phyloP scores from a whole-genome alignment of 2,329 filamentous ascomycete species.

The Mollisia scopiformis region DNA sequence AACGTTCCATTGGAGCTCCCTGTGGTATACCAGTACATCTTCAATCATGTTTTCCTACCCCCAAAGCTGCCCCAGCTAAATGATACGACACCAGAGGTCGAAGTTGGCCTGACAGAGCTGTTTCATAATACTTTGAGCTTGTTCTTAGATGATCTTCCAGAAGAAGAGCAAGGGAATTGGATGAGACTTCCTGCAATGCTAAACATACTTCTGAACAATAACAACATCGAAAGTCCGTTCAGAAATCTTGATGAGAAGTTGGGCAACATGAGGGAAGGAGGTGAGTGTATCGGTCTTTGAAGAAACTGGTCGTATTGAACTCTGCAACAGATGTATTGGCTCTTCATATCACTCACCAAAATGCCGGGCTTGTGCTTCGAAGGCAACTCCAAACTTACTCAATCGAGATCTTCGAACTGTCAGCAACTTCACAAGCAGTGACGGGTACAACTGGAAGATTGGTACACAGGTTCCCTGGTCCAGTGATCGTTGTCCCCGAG shows the following conservation, averaged over 20 bases:
- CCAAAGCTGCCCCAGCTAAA: slow-evolving; percentile 47
- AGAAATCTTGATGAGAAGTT: slow-evolving; percentile 8
- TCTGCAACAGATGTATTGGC: slow-evolving; percentile 36
- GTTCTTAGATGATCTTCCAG: slow-evolving; percentile 11
- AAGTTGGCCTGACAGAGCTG: slow-evolving; percentile 12
- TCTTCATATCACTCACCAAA: slow-evolving; percentile 48
- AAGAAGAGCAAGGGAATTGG: slow-evolving; percentile 11
- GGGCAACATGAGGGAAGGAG: slow-evolving; percentile 10
- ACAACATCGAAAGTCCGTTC: slow-evolving; percentile 1
- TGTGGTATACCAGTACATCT: slow-evolving; percentile 39
- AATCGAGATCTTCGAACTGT: slow-evolving; percentile 51
- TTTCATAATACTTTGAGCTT: slow-evolving; percentile 4
- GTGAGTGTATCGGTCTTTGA: slow-evolving; percentile 4
- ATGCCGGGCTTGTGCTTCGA: slow-evolving; percentile 48
- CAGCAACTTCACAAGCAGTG: slow-evolving; percentile 42
- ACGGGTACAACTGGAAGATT: slow-evolving; percentile 44
- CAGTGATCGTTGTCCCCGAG: slow-evolving; percentile 37
- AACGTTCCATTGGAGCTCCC: not conserved
- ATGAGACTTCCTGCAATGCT: slow-evolving; percentile 14
- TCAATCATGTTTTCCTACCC: slow-evolving; percentile 53
- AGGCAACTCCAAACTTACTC: slow-evolving; percentile 35
- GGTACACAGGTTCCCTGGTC: slow-evolving; percentile 45
- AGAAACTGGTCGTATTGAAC: slow-evolving; percentile 1
- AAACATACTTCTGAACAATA: slow-evolving; percentile 6
- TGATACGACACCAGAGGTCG: slow-evolving; percentile 16